Conservation (phyloP, 352 stramenopile genomes). For the Pythium rishiriense region DNA sequence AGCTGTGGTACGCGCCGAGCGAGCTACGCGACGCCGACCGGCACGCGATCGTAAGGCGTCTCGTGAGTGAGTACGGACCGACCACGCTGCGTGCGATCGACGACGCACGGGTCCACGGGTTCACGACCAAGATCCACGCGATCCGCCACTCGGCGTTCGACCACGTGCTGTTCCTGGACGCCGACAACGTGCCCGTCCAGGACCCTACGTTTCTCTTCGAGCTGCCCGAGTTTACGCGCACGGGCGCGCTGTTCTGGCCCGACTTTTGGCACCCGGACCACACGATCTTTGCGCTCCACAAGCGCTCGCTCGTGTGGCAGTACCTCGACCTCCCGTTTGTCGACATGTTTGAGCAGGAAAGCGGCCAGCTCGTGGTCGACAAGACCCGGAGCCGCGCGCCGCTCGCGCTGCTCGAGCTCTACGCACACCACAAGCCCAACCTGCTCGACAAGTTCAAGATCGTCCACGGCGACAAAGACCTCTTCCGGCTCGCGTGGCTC, state of each 20-base stretch:
- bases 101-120: slow-evolving; percentile 44
- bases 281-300: slow-evolving; percentile 74
- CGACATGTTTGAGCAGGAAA: slow-evolving; percentile 84
- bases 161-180: slow-evolving; percentile 74
- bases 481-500: slow-evolving; percentile 80
- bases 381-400: slow-evolving; percentile 36
- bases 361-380: slow-evolving; percentile 71
- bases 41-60: slow-evolving; percentile 29
- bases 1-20: slow-evolving; percentile 52
- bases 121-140: slow-evolving; percentile 70
- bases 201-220: slow-evolving; percentile 73
- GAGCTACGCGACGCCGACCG: slow-evolving; percentile 14
- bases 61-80: slow-evolving; percentile 37
- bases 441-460: slow-evolving; percentile 62
- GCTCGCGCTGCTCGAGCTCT: slow-evolving; percentile 63
- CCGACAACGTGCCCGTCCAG: slow-evolving; percentile 61
- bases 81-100: slow-evolving; percentile 53
- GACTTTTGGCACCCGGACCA: slow-evolving; percentile 75
- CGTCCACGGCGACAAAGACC: slow-evolving; percentile 76
- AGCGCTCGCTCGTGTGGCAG: slow-evolving; percentile 58
- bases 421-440: slow-evolving; percentile 57
- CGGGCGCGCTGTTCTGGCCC: slow-evolving; percentile 71
- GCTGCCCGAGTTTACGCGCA: slow-evolving; percentile 38
- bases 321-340: slow-evolving; percentile 60
- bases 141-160: slow-evolving; percentile 67